Base-by-base conservation (phyloP, 2,329 filamentous ascomycete species). In the Paraphaeosphaeria sporulosa region DNA sequence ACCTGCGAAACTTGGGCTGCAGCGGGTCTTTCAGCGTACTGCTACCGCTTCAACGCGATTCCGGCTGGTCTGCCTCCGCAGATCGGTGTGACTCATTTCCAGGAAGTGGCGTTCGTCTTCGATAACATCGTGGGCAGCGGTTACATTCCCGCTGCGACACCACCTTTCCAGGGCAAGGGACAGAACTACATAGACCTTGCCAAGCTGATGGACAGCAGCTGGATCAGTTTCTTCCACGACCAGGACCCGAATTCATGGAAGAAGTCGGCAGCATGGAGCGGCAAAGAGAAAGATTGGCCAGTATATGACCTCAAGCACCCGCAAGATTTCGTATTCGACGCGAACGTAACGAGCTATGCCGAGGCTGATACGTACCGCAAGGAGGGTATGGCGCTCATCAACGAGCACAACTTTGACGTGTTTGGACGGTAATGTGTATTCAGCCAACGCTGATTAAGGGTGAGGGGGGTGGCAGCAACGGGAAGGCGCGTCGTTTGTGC, bases 11-110 rank as follows among this genome's bases (percentile, higher is more conserved):
- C 79, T 1, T 87, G 84, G 82, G 78, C 84, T 13, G 76, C 76
- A 10, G 73, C 79, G 32, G 76, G 78, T 15, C 67, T 85, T 2
- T 78, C 83, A 7, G 85, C 85, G 10, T 89, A 87, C 78, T 85
- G 83, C 67, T 90, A 88, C 76, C 83, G 85, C 49, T 90, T 89
- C 80, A 86, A 89, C 68, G 85, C 85, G 9, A 74, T 83, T 17
- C 75, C 82, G 0, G 78, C 80, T 3, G 83, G 84, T 10, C 65
- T 82, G 1, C 72, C 79, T 0, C 74, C 77, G 12, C 72, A 76
- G 1, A 69, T 76, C 0, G 84, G 83, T 0, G 83, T 81, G 0
- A 81, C 82, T 0, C 87, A 89, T 70, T 88, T 88, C 70, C 79
- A 82, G 62, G 81, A 84, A 68, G 78, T 83, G 0, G 71, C 78